Percentiles rank a stretch among this genome's conserved stretches.
Conservation (phyloP, 768 basidiomycete species). For the Psilocybe cyanescens region DNA sequence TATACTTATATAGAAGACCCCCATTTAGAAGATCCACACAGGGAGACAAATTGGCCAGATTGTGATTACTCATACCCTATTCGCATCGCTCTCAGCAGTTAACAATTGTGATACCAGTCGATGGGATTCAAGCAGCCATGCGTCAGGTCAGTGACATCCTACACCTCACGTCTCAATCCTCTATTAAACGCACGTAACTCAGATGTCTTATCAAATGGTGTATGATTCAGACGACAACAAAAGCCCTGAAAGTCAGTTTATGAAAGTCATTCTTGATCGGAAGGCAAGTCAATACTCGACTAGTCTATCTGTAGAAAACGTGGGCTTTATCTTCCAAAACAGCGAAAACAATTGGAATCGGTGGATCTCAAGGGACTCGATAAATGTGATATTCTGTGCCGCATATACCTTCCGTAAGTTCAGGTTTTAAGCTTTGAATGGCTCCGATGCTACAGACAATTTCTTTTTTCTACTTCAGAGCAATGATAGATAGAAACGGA, state of each 20-base stretch:
- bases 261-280: slow-evolving; percentile 27
- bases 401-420: slow-evolving; percentile 19
- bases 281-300: slow-evolving; percentile 19
- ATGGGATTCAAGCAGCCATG: slow-evolving; percentile 20
- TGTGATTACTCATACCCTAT: slow-evolving; percentile 7
- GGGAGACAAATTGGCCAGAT: slow-evolving; percentile 15
- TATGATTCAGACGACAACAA: slow-evolving; percentile 11
- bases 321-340: background rate
- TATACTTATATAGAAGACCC: slow-evolving; percentile 1
- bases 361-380: slow-evolving; percentile 19
- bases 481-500: slow-evolving; percentile 20
- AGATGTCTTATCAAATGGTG: slow-evolving; percentile 23
- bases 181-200: background rate
- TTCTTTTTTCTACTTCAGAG: slow-evolving; percentile 2
- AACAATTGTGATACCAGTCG: slow-evolving; percentile 11
- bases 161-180: background rate
- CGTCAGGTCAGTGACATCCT: slow-evolving; percentile 18
- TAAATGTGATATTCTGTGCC: slow-evolving; percentile 21
- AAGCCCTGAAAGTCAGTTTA: slow-evolving; percentile 27
- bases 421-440: background rate
- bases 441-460: background rate
- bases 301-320: background rate
- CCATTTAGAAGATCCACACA: background rate
- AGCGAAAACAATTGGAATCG: slow-evolving; percentile 16
- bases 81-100: background rate